Conservation (phyloP, 257 asterid species). For the Capsicum rhomboideum region DNA sequence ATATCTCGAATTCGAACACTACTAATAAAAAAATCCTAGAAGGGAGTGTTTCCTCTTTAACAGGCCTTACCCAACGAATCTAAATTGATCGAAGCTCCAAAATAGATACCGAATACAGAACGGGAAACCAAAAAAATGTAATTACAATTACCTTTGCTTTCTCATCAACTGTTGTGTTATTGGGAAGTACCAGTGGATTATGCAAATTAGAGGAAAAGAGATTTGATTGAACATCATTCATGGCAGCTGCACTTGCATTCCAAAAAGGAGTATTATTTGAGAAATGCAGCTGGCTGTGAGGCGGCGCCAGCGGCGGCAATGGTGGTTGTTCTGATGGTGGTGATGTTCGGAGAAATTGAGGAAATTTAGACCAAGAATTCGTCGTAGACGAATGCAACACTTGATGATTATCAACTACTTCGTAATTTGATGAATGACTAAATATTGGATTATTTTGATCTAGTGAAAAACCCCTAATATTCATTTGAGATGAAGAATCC, state of each 20-base stretch:
- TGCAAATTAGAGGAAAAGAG: constrained; percentile 44
- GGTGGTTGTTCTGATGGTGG: constrained; percentile 31
- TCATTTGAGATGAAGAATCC: constrained; percentile 19
- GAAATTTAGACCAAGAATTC: constrained; percentile 43
- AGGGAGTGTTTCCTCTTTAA: background rate
- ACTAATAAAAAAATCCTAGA: background rate
- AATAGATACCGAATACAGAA: background rate
- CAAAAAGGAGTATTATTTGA: constrained; percentile 72
- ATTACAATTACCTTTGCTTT: constrained; percentile 33
- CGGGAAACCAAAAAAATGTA: background rate
- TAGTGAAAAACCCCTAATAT: constrained; percentile 27
- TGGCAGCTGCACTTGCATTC: constrained; percentile 51
- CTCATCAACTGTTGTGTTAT: constrained; percentile 36
- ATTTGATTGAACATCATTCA: constrained; percentile 33
- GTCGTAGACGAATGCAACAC: background rate
- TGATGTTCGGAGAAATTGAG: constrained; percentile 37
- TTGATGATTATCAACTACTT: constrained; percentile 3
- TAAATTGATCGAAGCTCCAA: background rate
- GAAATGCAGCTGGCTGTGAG: constrained; percentile 54
- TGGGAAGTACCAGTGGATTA: constrained; percentile 28
- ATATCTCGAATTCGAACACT: fast-evolving
- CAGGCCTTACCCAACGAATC: background rate
- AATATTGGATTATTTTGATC: constrained; percentile 16
- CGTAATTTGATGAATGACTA: constrained; percentile 6
- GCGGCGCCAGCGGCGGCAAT: background rate